Percentiles rank a stretch among this genome's conserved stretches.
These are phyloP conservation scores for Globisporangium camurandrum DNA, from an alignment of 352 stramenopile species.

Conservation along the genomic window DNA sequence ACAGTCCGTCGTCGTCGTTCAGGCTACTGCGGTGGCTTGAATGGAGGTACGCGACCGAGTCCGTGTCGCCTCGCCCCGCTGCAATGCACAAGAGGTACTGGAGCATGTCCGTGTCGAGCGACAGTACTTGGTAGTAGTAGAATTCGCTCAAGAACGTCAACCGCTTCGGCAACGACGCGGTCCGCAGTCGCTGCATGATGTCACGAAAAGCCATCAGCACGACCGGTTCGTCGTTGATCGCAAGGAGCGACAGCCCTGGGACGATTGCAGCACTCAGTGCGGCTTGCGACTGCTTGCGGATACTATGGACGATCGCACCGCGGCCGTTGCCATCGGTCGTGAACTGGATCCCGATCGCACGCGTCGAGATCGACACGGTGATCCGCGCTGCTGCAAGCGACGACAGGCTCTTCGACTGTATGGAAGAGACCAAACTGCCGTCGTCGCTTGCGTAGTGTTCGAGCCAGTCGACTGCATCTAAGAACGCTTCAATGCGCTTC, in stretches of 20 bases:
- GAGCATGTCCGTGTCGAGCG: conserved; percentile 71
- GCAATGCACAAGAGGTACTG: conserved; percentile 70
- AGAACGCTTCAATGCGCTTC: conserved; percentile 47
- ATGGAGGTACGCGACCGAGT: conserved; percentile 55
- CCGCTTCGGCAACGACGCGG: conserved; percentile 63
- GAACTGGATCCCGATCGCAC: conserved; percentile 79
- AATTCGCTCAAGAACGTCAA: conserved; percentile 81
- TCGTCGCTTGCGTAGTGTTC: conserved; percentile 42
- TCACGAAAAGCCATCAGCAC: conserved; percentile 75
- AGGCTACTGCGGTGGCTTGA: conserved; percentile 45
- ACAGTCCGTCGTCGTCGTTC: conserved; percentile 58
- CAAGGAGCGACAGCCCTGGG: conserved; percentile 66
- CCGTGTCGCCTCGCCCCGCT: conserved; percentile 56
- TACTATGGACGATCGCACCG: conserved; percentile 64
- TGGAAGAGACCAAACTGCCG: conserved; percentile 20
- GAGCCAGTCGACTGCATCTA: conserved; percentile 77
- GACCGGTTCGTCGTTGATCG: conserved; percentile 78
- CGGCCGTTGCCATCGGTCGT: conserved; percentile 69
- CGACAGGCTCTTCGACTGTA: conserved; percentile 35
- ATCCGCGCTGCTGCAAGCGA: conserved; percentile 48
- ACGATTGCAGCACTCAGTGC: conserved; percentile 61
- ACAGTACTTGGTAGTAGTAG: conserved; percentile 80
- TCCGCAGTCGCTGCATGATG: conserved; percentile 52
- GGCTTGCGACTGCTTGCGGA: conserved; percentile 78
- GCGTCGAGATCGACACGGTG: conserved; percentile 74